A percentile compares a stretch with the other conserved stretches of the same genome.
Conservation (phyloP, 352 stramenopile genomes). For the Plasmopara muralis region DNA sequence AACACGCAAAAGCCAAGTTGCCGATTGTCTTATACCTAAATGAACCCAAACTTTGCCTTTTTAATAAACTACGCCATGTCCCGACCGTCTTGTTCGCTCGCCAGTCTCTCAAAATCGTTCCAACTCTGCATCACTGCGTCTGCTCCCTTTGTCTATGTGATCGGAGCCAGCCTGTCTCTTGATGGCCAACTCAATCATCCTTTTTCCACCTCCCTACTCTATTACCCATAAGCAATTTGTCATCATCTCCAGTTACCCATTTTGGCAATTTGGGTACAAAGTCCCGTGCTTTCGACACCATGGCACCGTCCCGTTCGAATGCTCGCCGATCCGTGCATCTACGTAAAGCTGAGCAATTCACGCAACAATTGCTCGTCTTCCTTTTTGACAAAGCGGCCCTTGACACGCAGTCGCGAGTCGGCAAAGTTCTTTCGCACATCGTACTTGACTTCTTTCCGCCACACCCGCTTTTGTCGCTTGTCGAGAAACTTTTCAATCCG, state of each 20-base stretch:
- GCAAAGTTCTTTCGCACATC: constrained; percentile 98
- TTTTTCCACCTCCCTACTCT: neutral
- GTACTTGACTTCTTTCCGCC: constrained; percentile 95
- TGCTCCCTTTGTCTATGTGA: constrained; percentile 15
- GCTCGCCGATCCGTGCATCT: constrained; percentile 9
- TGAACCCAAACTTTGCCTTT: constrained; percentile 12
- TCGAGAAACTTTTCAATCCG: constrained; percentile 92
- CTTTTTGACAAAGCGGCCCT: constrained; percentile 97
- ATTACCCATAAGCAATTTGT: neutral
- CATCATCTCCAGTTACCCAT: neutral
- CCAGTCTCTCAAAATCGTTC: constrained; percentile 9
- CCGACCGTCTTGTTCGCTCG: constrained; percentile 5
- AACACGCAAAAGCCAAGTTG: constrained; percentile 6
- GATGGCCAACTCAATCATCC: constrained; percentile 2
- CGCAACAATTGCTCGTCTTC: constrained; percentile 91
- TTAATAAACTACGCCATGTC: constrained; percentile 20
- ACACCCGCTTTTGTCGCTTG: constrained; percentile 94
- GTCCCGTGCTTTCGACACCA: neutral
- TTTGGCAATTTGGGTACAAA: neutral
- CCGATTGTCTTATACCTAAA: constrained; percentile 27
- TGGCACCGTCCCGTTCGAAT: constrained; percentile 1
- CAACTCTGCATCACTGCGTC: constrained; percentile 11
- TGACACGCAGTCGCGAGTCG: constrained; percentile 93
- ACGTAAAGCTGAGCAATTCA: constrained; percentile 80
- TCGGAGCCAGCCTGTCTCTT: constrained; percentile 6